Conservation (phyloP, 2,329 filamentous ascomycete species). For the Huntiella savannae region DNA sequence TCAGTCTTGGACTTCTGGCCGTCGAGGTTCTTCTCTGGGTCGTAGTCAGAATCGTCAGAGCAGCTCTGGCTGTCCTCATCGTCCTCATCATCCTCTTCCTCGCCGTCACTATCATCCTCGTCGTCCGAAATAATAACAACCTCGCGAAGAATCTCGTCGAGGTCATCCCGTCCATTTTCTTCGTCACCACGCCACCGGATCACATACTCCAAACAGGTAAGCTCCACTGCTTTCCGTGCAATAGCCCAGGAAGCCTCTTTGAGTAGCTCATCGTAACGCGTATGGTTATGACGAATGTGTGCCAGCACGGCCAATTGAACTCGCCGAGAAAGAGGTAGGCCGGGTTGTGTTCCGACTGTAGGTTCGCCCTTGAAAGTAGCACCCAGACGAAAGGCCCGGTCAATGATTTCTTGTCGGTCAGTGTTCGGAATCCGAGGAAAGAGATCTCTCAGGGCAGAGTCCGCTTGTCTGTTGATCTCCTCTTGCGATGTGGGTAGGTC, state of each 20-base stretch:
- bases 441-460: slow-evolving; percentile 41
- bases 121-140: slow-evolving; percentile 47
- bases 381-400: slow-evolving; percentile 42
- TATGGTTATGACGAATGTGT: slow-evolving; percentile 48
- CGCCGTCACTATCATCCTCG: slow-evolving; percentile 27
- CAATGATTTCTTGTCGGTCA: slow-evolving; percentile 41
- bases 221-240: slow-evolving; percentile 41
- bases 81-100: slow-evolving; percentile 11
- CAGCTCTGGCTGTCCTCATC: slow-evolving; percentile 1
- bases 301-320: slow-evolving; percentile 47
- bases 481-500: slow-evolving; percentile 39
- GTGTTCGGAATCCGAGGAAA: slow-evolving; percentile 48
- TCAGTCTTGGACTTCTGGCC: not conserved
- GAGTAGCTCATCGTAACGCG: slow-evolving; percentile 42
- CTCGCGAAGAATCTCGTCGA: slow-evolving; percentile 47
- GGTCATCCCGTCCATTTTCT: slow-evolving; percentile 46
- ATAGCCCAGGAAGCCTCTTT: slow-evolving; percentile 38
- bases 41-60: not conserved
- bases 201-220: slow-evolving; percentile 42
- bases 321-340: slow-evolving; percentile 38
- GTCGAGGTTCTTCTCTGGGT: not conserved
- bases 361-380: slow-evolving; percentile 31
- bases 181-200: slow-evolving; percentile 57
- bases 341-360: slow-evolving; percentile 36
- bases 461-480: slow-evolving; percentile 43